Conservation (phyloP, 305 asterid species). For the Vinca major region DNA sequence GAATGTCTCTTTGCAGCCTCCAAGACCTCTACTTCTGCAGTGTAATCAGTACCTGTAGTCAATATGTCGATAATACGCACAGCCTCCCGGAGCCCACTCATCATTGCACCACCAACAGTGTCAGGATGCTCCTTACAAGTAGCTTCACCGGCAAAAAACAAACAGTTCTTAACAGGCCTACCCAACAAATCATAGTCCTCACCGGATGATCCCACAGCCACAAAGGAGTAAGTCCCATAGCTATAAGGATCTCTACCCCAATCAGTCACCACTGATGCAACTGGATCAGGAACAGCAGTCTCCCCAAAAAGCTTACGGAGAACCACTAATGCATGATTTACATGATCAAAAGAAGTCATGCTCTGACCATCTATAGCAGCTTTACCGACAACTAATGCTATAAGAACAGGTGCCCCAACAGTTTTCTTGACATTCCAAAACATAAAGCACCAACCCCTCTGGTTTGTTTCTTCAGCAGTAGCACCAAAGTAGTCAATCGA, state of each 20-base stretch:
- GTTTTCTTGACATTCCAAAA: constrained; percentile 98
- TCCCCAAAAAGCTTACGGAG: constrained; percentile 94
- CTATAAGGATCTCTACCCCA: constrained; percentile 98
- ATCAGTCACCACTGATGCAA: constrained; percentile 90
- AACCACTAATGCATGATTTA: constrained; percentile 68
- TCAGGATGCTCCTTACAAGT: constrained; percentile 99
- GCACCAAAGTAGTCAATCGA: constrained; percentile 94
- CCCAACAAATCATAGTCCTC: constrained; percentile 95
- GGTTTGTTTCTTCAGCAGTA: constrained; percentile 72
- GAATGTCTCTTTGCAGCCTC: constrained; percentile 75
- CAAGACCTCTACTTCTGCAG: constrained; percentile 82
- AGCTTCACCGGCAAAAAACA: constrained; percentile 99
- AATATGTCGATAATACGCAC: constrained; percentile 79
- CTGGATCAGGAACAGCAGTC: constrained; percentile 74
- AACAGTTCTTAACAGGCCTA: constrained; percentile 78
- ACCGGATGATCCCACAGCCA: constrained; percentile 97
- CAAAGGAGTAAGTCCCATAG: constrained; percentile 96
- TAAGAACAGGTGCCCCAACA: constrained; percentile 97
- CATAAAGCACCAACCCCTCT: constrained; percentile 95
- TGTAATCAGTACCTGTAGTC: constrained; percentile 68
- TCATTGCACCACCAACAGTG: constrained; percentile 99
- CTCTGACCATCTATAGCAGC: constrained; percentile 84
- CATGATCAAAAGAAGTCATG: constrained; percentile 60
- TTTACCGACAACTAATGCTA: constrained; percentile 92
- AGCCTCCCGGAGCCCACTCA: constrained; percentile 98